Base-by-base conservation (phyloP, 2,329 filamentous ascomycete species). In the Colletotrichum sp. region DNA sequence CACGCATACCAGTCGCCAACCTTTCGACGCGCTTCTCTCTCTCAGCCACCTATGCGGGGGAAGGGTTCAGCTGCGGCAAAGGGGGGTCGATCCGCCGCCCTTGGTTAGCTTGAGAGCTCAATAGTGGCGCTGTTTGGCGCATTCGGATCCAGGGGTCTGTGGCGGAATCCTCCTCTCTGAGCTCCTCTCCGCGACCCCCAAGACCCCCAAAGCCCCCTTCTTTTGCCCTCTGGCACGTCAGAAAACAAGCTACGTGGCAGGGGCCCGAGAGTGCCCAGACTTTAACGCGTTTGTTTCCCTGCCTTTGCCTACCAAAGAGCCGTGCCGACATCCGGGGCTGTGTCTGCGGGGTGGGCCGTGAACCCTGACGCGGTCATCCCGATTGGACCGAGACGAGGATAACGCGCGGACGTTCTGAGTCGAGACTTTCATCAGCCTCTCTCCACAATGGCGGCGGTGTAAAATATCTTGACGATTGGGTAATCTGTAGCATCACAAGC, bases 361-460 rank as follows among this genome's bases (percentile, higher is more conserved):
- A 72, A 74, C 72, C 72, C 69, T 74, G 72, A 72, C 68, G 68
- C 72, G 72, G 68, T 74, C 15, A 66, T 63, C 68, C 72, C 72
- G 72, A 74, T 74, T 74, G 72, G 72, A 74, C 68, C 55, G 62
- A 58, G 38, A 58, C 62, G 62, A 57, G 68, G 47, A 63, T 58
- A 68, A 74, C 72, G 72, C 72, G 72, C 68, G 72, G 72, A 74
- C 72, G 31, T 62, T 63, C 38, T 71, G 62, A 62, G 68, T 74
- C 68, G 62, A 71, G 62, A 51, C 72, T 74, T 51, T 67, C 55
- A 71, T 74, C 54, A 74, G 72, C 34, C 62, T 67, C 72, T 67
- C 72, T 47, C 72, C 72, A 72, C 72, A 24, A 58, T 51, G 68
- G 72, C 68, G 71, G 71, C 68, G 72, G 72, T 74, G 72, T 74